Base-by-base conservation (phyloP, 2,329 filamentous ascomycete species). In the Akanthomyces lecanii region DNA sequence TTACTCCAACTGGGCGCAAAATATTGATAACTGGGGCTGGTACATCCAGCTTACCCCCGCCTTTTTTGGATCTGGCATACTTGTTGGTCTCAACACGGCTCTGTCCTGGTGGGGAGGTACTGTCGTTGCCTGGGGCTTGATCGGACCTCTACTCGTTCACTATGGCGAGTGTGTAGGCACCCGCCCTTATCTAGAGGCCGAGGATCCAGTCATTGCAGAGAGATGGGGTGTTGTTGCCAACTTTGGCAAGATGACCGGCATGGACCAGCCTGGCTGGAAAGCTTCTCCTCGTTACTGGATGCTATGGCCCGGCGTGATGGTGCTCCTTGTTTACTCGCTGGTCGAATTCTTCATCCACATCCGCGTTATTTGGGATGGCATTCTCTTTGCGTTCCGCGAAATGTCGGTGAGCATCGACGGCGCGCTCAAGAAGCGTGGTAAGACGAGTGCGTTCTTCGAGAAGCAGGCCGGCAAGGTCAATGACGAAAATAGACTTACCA, bases 1-100 rank as follows among this genome's bases (percentile, higher is more conserved):
- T 59, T 80, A 83, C 72, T 78, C 74, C 50, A 83, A 80, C 65
- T 71, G 71, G 18, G 82, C 82, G 0, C 74, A 85, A 36, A 75
- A 77, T 52, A 78, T 82, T 21, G 83, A 87, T 72, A 85, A 81
- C 72, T 87, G 85, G 85, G 82, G 82, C 14, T 87, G 84, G 85
- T 77, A 82, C 66, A 76, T 85, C 52, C 83, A 86, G 66, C 81
- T 79, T 67, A 86, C 84, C 0, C 84, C 84, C 0, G 85, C 84
- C 42, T 86, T 87, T 72, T 84, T 86, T 65, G 84, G 84, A 6
- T 86, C 75, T 21, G 76, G 76, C n/a, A 74, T 78, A n/a, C 78
- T 79, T 18, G 84, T 80, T 30, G 75, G 74, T 61, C 78, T 78
- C 65, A 88, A 86, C 71, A 79, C 82, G 18, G 81, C 83, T 28